Evolutionary conservation across 495 filamentous ascomycete species (phyloP).

Genomic region (Barbatosphaeria neglecta): DNA sequence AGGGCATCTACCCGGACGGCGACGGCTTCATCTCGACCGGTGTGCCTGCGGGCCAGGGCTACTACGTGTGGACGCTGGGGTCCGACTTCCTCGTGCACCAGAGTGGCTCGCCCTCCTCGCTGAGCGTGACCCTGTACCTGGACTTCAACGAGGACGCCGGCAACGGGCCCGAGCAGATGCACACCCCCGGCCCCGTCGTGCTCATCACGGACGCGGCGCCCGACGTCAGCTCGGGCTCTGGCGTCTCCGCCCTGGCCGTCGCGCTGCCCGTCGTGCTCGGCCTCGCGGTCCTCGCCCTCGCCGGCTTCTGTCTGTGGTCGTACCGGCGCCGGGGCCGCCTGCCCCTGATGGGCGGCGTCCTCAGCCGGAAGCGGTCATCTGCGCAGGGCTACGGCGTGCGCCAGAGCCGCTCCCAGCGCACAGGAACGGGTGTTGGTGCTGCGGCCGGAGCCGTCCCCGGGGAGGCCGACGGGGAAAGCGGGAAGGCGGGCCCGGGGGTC

Average conservation of each 20-base stretch:
- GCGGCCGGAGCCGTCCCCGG: too few relatives aligned
- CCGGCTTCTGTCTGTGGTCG: constrained; percentile 6
- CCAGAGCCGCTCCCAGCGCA: constrained; percentile 11
- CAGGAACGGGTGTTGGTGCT: constrained; percentile 1
- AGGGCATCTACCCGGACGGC: constrained; percentile 1
- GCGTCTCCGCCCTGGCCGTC: constrained; percentile 7
- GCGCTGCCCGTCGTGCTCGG: constrained; percentile 13
- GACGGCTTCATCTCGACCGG: constrained; percentile 1
- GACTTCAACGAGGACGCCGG: constrained; percentile 2
- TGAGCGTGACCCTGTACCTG: constrained; percentile 9
- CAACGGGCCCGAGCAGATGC: neutral
- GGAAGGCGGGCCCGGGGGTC: neutral
- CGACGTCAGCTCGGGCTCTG: neutral
- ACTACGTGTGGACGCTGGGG: constrained; percentile 11
- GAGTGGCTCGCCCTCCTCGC: neutral
- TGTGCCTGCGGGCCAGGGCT: constrained; percentile 10
- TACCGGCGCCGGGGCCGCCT: constrained; percentile 6
- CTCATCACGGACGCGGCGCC: neutral
- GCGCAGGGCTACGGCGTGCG: constrained; percentile 15
- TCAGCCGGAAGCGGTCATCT: constrained; percentile 1
- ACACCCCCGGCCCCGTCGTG: constrained; percentile 7
- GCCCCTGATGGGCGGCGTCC: constrained; percentile 8
- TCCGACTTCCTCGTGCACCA: constrained; percentile 6
- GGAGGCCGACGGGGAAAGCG: neutral
- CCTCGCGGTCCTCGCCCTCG: constrained; percentile 1